Evolutionary conservation across 768 basidiomycete species (phyloP), one percentile per base, ranked within the genome.

Genomic region (Termitomyces sp.): DNA sequence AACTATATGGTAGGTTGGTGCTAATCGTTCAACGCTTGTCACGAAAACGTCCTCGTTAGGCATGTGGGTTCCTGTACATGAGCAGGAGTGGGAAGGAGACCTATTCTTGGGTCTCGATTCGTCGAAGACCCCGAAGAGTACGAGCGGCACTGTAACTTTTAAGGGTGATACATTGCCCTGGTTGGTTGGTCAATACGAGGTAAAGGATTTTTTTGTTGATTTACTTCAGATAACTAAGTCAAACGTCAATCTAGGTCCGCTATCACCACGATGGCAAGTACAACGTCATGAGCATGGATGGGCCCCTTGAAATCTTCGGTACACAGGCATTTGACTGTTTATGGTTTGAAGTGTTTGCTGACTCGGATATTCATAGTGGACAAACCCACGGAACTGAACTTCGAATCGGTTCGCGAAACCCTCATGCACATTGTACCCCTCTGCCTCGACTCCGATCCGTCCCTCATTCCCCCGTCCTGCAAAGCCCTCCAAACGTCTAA

Each of bases 241-340:
- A 18, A 7, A n/a, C 14, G 26, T 18, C 22, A 13, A 9, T 37
- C 13, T 53, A 91, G 89, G 78, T 89, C 59, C 87, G 93, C 3
- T 95, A 95, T 69, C 97, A 99, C 67, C 95, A 98, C 67, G 93
- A 97, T 70, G 95, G 94, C 48, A 98, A 95, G 71, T 91, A 99
- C 73, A 97, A 95, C 71, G 97, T 98, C 56, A 89, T 98, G 83
- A 84, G 86, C 53, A 67, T 89, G 53, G 86, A 90, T 48, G 90
- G 88, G 2, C 93, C 94, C 8, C 76, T 98, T 57, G 93, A 97
- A 68, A 87, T 99, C 33, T 92, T 86, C 60, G 90, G 96, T 94
- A 61, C 56, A 89, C 75, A 9, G 30, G 13, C 34, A 30, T 48
- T 50, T 37, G n/a, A 20, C 0, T 59, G 18, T 30, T 52, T 27